These are phyloP conservation scores for Xylaria intraflava DNA, from an alignment of 495 filamentous ascomycete genomes.

Conservation along the genomic window DNA sequence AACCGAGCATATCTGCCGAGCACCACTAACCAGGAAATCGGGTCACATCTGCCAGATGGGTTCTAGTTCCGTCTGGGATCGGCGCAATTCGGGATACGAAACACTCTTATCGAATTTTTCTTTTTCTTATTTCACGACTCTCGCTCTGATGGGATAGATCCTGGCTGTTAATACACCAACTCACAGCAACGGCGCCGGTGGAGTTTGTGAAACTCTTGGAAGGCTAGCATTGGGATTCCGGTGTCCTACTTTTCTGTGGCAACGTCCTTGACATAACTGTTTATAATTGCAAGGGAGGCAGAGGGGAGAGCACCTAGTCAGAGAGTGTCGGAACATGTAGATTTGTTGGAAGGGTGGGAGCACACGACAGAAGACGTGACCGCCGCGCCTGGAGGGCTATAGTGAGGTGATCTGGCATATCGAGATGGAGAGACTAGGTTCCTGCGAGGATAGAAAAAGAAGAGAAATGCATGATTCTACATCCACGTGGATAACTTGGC, in stretches of 20 bases:
- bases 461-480: conserved; percentile 15
- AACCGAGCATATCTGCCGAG: background rate
- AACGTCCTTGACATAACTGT: conserved; percentile 20
- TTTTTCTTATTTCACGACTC: conserved; percentile 30
- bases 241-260: conserved; percentile 24
- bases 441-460: conserved; percentile 22
- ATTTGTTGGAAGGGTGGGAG: conserved; percentile 3
- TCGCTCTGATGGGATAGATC: conserved; percentile 31
- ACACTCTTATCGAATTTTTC: conserved; percentile 14
- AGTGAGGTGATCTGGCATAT: conserved; percentile 21
- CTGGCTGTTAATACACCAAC: conserved; percentile 30
- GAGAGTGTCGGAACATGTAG: conserved; percentile 6
- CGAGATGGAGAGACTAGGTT: conserved; percentile 14
- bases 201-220: conserved; percentile 23
- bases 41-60: conserved; percentile 1
- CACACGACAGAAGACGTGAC: conserved; percentile 2
- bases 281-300: conserved; percentile 23
- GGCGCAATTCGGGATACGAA: conserved; percentile 22
- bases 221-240: conserved; percentile 28
- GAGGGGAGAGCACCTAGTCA: background rate
- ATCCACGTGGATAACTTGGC: background rate
- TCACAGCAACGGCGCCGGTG: conserved; percentile 30
- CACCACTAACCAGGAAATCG: conserved; percentile 1
- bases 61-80: conserved; percentile 12
- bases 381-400: conserved; percentile 14